Conservation (phyloP, 495 filamentous ascomycete genomes). For the Xylaria intraflava region DNA sequence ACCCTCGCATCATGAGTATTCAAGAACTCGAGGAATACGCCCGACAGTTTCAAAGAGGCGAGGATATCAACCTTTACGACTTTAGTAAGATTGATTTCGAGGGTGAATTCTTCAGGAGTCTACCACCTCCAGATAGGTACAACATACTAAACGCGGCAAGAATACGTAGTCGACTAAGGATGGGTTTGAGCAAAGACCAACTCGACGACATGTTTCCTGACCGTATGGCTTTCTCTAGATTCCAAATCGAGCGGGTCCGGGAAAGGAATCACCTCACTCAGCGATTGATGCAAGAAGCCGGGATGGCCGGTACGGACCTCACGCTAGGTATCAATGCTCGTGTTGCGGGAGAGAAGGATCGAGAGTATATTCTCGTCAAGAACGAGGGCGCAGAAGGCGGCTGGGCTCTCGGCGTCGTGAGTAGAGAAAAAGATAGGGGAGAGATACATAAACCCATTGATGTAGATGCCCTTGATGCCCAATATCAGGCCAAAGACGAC, state of each 20-base stretch:
- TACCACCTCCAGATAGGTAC: slow-evolving; percentile 87
- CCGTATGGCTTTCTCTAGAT: slow-evolving; percentile 92
- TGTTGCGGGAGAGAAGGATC: slow-evolving; percentile 81
- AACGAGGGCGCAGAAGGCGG: slow-evolving; percentile 92
- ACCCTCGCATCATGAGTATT: slow-evolving; percentile 88
- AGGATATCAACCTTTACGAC: slow-evolving; percentile 97
- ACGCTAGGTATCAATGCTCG: slow-evolving; percentile 57
- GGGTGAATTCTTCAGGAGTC: slow-evolving; percentile 80
- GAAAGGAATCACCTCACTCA: slow-evolving; percentile 95
- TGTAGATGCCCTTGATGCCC: slow-evolving; percentile 65
- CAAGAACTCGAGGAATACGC: slow-evolving; percentile 93
- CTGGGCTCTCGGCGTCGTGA: slow-evolving; percentile 94
- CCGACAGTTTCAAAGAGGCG: slow-evolving; percentile 80
- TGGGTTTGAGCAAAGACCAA: slow-evolving; percentile 96
- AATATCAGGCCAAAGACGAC: slow-evolving; percentile 48
- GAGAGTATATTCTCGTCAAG: slow-evolving; percentile 93
- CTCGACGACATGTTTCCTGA: slow-evolving; percentile 93
- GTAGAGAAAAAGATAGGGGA: slow-evolving; percentile 66
- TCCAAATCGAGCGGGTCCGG: slow-evolving; percentile 89
- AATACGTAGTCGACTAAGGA: slow-evolving; percentile 75
- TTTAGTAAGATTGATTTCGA: slow-evolving; percentile 98
- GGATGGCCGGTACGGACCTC: slow-evolving; percentile 71
- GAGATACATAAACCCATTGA: slow-evolving; percentile 79
- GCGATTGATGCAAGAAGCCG: slow-evolving; percentile 87
- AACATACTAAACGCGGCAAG: slow-evolving; percentile 94